Evolutionary conservation across 2,329 filamentous ascomycete species (phyloP).

Genomic region (Magnaporthiopsis poae): DNA sequence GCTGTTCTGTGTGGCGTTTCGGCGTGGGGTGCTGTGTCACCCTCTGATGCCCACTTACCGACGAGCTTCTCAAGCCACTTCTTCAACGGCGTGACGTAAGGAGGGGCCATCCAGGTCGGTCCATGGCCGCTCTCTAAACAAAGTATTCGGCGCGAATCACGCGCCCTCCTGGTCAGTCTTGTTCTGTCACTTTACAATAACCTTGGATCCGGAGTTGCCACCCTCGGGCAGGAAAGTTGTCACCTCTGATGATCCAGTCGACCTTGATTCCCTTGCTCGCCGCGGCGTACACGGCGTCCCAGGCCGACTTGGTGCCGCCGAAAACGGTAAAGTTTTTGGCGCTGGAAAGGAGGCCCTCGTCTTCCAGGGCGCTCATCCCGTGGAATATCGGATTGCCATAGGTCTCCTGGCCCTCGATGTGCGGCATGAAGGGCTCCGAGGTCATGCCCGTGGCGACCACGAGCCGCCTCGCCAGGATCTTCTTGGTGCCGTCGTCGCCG

Average conservation of each 20-base stretch:
- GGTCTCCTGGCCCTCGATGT: constrained; percentile 33
- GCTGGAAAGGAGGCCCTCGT: constrained; percentile 30
- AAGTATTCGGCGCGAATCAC: neutral
- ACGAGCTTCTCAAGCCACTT: constrained; percentile 59
- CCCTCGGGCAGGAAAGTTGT: constrained; percentile 6
- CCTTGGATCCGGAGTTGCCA: no score
- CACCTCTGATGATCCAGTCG: constrained; percentile 49
- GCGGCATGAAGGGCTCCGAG: constrained; percentile 37
- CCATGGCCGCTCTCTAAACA: constrained; percentile 38
- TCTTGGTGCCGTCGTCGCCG: constrained; percentile 8
- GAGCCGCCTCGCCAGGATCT: constrained; percentile 34
- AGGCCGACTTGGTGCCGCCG: constrained; percentile 55
- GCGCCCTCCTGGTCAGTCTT: neutral
- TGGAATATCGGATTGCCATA: constrained; percentile 43
- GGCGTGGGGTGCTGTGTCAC: neutral
- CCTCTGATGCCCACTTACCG: constrained; percentile 24
- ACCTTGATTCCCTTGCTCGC: constrained; percentile 45
- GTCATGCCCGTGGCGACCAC: constrained; percentile 48
- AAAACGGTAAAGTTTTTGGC: constrained; percentile 43
- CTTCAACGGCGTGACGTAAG: constrained; percentile 58
- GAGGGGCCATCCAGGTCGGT: constrained; percentile 47
- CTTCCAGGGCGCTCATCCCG: constrained; percentile 32
- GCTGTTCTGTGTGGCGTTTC: no score
- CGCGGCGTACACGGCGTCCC: constrained; percentile 55
- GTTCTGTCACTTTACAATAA: neutral